Evolutionary conservation across 768 basidiomycete species (phyloP), one percentile per base, ranked within the genome.

Genomic region (Polyporus arcularius): DNA sequence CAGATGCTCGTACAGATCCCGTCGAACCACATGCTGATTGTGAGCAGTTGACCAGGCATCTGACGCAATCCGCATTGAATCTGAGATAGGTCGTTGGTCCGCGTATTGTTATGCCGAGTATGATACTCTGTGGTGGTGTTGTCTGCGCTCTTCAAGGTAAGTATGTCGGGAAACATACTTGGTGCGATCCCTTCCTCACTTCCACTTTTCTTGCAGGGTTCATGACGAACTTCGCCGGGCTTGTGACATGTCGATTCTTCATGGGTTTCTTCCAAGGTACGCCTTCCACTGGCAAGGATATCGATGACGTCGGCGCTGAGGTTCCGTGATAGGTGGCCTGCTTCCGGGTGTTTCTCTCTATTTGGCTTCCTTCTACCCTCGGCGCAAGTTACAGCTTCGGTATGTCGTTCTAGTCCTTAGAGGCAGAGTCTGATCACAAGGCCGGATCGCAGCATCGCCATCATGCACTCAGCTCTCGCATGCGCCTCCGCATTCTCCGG

Each of bases 51-150:
- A 6, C 5, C 8, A 16, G 4, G 15, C 42, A 16, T 43, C 42
- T 43, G 15, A 16, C 9, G 42, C 8, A 6, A 16, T 43, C 42
- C 15, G 42, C 14, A 6, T 16, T 15, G 42, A 43, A 48, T 8
- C n/a, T 3, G 10, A 12, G 26, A 31, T 12, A 80, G 74, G 59
- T 79, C 75, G 66, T 79, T 49, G 82, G 86, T 4, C 84, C 88
- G 1, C 80, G 86, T 18, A 77, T 84, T 58, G 71, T 83, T 47
- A 78, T 88, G 67, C 89, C 89, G 0, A 71, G 81, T 1, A 84
- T 89, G 80, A 71, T 89, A 47, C 79, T 82, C 0, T 64, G 83
- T 1, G 90, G 89, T 88, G 89, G 88, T 26, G 45, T 88, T 12
- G 80, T 85, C 11, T 79, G 81, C 7, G 76, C 84, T 12, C 73